A percentile compares a stretch with the other conserved stretches of the same genome.
Evolutionary conservation across 495 filamentous ascomycete genomes (phyloP).

Genomic region (Hypoxylon fragiforme): DNA sequence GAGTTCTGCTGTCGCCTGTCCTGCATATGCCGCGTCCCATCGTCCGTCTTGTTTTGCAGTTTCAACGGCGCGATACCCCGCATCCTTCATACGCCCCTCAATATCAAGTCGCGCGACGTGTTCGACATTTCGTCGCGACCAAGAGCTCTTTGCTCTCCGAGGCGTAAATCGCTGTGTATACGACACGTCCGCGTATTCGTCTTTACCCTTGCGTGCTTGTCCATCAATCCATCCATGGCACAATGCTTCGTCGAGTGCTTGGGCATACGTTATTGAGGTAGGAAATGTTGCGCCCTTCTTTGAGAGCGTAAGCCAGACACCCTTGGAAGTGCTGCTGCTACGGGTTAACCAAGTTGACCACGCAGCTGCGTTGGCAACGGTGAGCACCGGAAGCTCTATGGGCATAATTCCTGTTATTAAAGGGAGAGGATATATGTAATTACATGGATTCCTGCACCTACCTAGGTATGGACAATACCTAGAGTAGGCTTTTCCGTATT

Average conservation of each 20-base stretch:
- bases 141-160: slow-evolving; percentile 55
- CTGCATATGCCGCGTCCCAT: slow-evolving; percentile 59
- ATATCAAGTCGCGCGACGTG: slow-evolving; percentile 47
- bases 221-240: slow-evolving; percentile 67
- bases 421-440: too few relatives aligned
- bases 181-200: slow-evolving; percentile 45
- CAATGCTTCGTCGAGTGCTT: slow-evolving; percentile 58
- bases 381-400: slow-evolving; percentile 20
- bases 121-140: slow-evolving; percentile 54
- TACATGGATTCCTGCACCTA: too few relatives aligned
- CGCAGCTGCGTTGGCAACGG: slow-evolving; percentile 37
- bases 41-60: slow-evolving; percentile 58
- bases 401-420: too few relatives aligned
- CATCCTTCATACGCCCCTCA: slow-evolving; percentile 50
- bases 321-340: slow-evolving; percentile 39
- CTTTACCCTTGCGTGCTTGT: slow-evolving; percentile 46
- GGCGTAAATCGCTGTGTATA: slow-evolving; percentile 57
- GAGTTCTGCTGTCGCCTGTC: slow-evolving; percentile 28
- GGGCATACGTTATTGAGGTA: slow-evolving; percentile 52
- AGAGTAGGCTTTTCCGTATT: too few relatives aligned
- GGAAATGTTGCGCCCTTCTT: slow-evolving; percentile 51
- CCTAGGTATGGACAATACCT: background rate
- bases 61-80: slow-evolving; percentile 53
- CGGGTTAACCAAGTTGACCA: slow-evolving; percentile 53
- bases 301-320: slow-evolving; percentile 58